Percentiles rank a stretch among this genome's conserved stretches.
Conservation (phyloP, 345 rosid genomes). For the Capsella bursapastoris region DNA sequence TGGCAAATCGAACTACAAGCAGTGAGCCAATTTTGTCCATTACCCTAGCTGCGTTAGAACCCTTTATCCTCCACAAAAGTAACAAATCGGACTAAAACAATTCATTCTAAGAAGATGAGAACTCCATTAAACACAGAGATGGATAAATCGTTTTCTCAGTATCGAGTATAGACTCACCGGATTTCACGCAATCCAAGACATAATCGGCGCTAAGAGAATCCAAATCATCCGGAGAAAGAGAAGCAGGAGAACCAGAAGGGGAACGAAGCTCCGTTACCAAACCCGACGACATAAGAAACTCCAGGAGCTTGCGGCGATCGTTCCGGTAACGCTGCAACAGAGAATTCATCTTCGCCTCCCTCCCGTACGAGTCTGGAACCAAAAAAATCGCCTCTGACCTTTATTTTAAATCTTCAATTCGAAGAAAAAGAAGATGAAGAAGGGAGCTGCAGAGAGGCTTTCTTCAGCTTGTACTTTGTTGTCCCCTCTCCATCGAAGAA, state of each 20-base stretch:
- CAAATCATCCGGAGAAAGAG: slow-evolving; percentile 61
- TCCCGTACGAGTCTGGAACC: neutral
- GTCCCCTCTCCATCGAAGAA: slow-evolving; percentile 32
- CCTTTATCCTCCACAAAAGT: neutral
- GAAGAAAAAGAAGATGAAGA: slow-evolving; percentile 3
- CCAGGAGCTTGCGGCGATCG: slow-evolving; percentile 90
- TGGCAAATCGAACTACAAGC: neutral
- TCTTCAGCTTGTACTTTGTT: slow-evolving; percentile 23
- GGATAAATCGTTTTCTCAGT: neutral
- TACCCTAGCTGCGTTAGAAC: neutral
- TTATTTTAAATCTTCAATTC: neutral
- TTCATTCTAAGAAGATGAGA: too few species aligned
- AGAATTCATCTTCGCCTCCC: slow-evolving; percentile 42
- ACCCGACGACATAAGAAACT: slow-evolving; percentile 71
- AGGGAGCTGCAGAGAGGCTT: slow-evolving; percentile 7
- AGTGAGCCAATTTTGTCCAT: slow-evolving; percentile 11
- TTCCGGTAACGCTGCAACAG: slow-evolving; percentile 68
- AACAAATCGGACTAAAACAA: neutral
- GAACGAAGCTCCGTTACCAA: slow-evolving; percentile 62
- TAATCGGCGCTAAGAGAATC: slow-evolving; percentile 81
- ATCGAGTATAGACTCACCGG: slow-evolving; percentile 48
- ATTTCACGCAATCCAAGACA: slow-evolving; percentile 65
- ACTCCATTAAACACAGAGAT: too few species aligned
- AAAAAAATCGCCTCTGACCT: neutral
- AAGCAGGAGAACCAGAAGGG: slow-evolving; percentile 52